Conservation (phyloP, 2,329 filamentous ascomycete species). For the Bipolaris oryzae region DNA sequence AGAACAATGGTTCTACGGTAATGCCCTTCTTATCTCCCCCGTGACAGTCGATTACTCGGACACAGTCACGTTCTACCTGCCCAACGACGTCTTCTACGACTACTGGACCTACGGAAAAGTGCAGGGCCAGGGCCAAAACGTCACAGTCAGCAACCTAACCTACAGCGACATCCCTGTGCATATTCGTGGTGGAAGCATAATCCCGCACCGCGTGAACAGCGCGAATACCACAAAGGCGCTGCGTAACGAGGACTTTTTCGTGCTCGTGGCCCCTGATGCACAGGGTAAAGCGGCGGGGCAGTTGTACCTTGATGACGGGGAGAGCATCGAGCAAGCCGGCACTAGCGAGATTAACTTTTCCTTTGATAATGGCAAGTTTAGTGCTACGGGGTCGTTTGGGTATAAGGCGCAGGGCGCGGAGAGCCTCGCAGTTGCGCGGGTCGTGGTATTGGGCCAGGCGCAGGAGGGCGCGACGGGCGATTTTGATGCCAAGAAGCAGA, state of each 20-base stretch:
- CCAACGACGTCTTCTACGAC: constrained; percentile 65
- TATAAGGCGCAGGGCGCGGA: constrained; percentile 47
- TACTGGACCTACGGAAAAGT: constrained; percentile 60
- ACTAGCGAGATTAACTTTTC: constrained; percentile 66
- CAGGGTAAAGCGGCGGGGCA: constrained; percentile 69
- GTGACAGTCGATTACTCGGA: constrained; percentile 60
- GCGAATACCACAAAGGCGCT: constrained; percentile 69
- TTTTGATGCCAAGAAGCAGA: constrained; percentile 21
- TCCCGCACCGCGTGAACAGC: constrained; percentile 63
- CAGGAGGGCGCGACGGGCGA: constrained; percentile 19
- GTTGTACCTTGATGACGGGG: constrained; percentile 80
- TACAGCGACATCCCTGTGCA: constrained; percentile 68
- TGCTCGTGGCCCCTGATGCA: constrained; percentile 69
- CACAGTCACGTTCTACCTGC: constrained; percentile 62
- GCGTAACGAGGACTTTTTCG: constrained; percentile 69
- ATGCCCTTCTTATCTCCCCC: constrained; percentile 62
- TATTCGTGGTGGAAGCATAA: constrained; percentile 67
- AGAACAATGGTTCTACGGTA: constrained; percentile 65
- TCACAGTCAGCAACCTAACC: constrained; percentile 54
- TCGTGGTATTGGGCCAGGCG: constrained; percentile 38
- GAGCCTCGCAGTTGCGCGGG: constrained; percentile 33
- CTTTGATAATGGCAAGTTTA: constrained; percentile 62
- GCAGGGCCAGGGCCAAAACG: constrained; percentile 53
- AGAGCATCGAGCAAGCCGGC: constrained; percentile 64
- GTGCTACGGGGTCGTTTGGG: constrained; percentile 60